Evolutionary conservation across 257 asterid species (phyloP).

Genomic region (Scutellaria minor): DNA sequence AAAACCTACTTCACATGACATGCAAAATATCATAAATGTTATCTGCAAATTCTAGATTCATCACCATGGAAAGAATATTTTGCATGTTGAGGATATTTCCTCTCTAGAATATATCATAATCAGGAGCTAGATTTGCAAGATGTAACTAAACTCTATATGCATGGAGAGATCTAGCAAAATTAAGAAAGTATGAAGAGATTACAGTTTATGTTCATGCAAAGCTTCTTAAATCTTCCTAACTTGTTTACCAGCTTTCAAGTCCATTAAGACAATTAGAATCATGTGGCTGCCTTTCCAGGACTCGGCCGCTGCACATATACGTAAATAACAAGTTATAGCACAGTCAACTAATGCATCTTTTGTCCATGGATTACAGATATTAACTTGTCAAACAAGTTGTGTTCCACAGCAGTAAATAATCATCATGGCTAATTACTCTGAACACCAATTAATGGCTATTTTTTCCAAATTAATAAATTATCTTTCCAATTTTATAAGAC

Average conservation of each 20-base stretch:
- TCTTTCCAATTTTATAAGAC: not conserved
- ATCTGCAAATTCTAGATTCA: not conserved
- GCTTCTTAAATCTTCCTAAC: not conserved
- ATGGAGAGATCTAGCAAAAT: slow-evolving; percentile 9
- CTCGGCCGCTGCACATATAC: no score
- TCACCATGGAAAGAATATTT: not conserved
- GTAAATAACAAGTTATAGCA: no score
- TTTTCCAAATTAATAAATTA: not conserved
- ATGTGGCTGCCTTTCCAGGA: not conserved
- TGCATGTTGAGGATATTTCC: not conserved
- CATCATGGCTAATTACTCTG: not conserved
- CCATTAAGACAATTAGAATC: no score
- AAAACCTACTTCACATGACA: not conserved
- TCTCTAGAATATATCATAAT: not conserved
- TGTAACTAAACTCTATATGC: slow-evolving; percentile 2
- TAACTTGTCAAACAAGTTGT: not conserved
- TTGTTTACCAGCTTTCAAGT: not conserved
- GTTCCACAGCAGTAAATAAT: not conserved
- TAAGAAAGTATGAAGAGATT: slow-evolving; percentile 4
- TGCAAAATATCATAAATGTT: not conserved
- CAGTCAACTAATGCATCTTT: no score
- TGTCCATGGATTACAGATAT: not conserved
- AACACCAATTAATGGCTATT: not conserved
- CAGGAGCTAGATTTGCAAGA: not conserved
- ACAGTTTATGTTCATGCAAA: not conserved